phyloP scores from a whole-genome alignment of 225 moss, liverwort and hornwort genomes.

The Polytrichum formosum region DNA sequence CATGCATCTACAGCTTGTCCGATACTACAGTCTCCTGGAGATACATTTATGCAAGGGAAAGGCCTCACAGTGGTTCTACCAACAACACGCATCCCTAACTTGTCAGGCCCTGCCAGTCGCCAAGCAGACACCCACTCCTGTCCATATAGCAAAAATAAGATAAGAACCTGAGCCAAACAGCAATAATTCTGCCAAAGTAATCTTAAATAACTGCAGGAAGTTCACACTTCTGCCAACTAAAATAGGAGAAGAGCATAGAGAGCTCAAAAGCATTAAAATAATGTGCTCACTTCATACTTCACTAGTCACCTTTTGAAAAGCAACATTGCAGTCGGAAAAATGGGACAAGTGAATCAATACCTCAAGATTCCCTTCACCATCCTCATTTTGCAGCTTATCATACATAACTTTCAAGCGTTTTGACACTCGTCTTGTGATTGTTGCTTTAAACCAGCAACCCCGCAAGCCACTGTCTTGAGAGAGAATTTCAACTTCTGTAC shows the following conservation, averaged over 20 bases:
- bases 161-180: too few species aligned
- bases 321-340: not conserved
- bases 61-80: constrained; percentile 81
- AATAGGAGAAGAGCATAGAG: too few species aligned
- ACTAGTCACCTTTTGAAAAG: too few species aligned
- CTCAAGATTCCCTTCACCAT: constrained; percentile 74
- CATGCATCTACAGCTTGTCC: constrained; percentile 77
- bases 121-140: constrained; percentile 85
- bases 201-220: too few species aligned
- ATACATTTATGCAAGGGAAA: constrained; percentile 28
- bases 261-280: too few species aligned
- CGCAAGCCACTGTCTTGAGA: constrained; percentile 91
- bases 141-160: not conserved
- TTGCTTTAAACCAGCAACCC: constrained; percentile 86
- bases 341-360: constrained; percentile 17
- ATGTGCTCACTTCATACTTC: too few species aligned
- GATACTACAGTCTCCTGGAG: constrained; percentile 29
- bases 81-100: constrained; percentile 47
- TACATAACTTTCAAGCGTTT: constrained; percentile 75
- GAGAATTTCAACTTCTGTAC: constrained; percentile 73
- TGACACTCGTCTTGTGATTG: constrained; percentile 49
- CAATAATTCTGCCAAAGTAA: too few species aligned
- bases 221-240: too few species aligned
- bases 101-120: constrained; percentile 53
- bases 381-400: constrained; percentile 66